Conservation (phyloP, 768 basidiomycete genomes). For the Boletales sp. region DNA sequence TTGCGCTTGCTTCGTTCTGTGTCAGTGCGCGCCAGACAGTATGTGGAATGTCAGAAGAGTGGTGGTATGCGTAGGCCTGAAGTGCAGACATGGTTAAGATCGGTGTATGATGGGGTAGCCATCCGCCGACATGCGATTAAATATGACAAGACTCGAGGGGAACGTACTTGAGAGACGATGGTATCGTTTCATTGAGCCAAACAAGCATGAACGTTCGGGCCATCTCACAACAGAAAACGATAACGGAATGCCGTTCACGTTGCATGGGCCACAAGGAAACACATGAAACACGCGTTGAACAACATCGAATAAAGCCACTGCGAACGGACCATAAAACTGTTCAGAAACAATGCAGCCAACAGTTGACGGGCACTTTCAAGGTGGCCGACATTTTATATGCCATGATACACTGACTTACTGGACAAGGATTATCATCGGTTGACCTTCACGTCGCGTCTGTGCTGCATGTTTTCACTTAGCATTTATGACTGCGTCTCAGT, state of each 20-base stretch:
- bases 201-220: background rate
- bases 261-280: background rate
- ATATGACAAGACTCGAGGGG: background rate
- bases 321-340: no score
- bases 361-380: no score
- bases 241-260: background rate
- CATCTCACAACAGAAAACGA: background rate
- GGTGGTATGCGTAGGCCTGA: constrained; percentile 4
- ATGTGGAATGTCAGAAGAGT: constrained; percentile 13
- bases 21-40: constrained; percentile 30
- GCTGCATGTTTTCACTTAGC: no score
- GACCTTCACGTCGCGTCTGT: no score
- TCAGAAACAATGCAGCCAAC: no score
- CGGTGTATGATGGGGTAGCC: background rate
- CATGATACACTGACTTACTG: no score
- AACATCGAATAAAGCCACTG: no score
- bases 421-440: no score
- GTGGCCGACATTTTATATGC: no score
- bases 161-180: background rate
- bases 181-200: background rate
- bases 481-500: no score
- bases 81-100: constrained; percentile 13
- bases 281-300: background rate
- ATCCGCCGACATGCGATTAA: background rate
- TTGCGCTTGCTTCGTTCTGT: constrained; percentile 31